Conservation (phyloP, 305 asterid genomes). For the Stenogyne calaminthoides region DNA sequence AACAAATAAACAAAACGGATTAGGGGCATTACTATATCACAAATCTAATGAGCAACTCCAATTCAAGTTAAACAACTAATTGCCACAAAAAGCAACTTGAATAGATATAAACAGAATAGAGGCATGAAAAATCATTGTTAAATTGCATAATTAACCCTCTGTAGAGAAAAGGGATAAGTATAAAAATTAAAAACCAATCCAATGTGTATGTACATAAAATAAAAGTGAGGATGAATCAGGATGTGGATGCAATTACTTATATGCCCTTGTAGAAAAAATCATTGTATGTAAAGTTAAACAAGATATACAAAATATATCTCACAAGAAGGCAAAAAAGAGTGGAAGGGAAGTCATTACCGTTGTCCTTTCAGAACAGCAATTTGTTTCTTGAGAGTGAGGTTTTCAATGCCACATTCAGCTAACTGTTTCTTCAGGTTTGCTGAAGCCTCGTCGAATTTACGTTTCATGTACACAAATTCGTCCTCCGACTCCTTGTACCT, state of each 20-base stretch:
- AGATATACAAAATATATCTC: background rate
- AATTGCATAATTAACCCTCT: background rate
- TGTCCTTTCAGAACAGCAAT: constrained; percentile 39
- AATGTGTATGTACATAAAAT: background rate
- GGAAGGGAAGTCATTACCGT: background rate
- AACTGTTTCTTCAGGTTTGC: constrained; percentile 57
- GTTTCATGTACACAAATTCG: constrained; percentile 58
- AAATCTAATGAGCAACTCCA: background rate
- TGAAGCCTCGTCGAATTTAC: constrained; percentile 54
- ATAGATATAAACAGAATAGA: background rate
- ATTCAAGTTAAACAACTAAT: too few relatives aligned
- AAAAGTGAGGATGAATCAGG: background rate
- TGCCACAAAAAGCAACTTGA: background rate
- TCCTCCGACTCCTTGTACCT: constrained; percentile 48
- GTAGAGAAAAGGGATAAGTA: background rate
- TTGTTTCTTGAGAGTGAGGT: constrained; percentile 60
- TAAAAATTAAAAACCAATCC: background rate
- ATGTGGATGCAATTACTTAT: background rate
- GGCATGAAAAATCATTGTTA: too few relatives aligned
- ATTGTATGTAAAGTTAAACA: background rate
- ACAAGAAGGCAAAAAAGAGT: background rate
- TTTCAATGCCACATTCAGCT: constrained; percentile 47
- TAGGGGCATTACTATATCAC: background rate
- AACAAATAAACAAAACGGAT: background rate
- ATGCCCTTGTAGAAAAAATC: background rate